These are phyloP conservation scores for Fusarium sp. DNA, from an alignment of 2,329 filamentous ascomycete species.

Conservation along the genomic window DNA sequence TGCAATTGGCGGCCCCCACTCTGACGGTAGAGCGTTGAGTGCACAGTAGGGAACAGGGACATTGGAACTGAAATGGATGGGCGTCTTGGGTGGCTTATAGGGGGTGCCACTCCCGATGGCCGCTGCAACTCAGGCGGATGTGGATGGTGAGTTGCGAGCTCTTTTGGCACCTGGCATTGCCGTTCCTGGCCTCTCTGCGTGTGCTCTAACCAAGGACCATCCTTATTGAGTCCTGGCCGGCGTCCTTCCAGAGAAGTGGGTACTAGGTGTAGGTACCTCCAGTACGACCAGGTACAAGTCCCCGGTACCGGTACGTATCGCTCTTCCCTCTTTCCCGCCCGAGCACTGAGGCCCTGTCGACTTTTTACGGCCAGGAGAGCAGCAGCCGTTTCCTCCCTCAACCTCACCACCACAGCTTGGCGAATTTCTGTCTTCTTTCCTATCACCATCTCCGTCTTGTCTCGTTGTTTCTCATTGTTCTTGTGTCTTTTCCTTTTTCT, in stretches of 20 bases:
- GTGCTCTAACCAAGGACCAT: constrained; percentile 17
- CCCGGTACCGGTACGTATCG: constrained; percentile 29
- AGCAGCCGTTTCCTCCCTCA: constrained; percentile 43
- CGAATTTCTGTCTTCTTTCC: constrained; percentile 37
- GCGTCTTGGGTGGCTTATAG: constrained; percentile 18
- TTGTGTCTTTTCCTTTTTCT: constrained; percentile 44
- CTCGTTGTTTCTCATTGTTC: constrained; percentile 44
- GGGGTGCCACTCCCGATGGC: constrained; percentile 17
- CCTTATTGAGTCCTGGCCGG: constrained; percentile 20
- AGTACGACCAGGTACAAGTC: background rate
- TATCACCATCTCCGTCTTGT: constrained; percentile 43
- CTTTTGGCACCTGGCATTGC: constrained; percentile 2
- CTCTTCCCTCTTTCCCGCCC: constrained; percentile 10
- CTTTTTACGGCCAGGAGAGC: constrained; percentile 36
- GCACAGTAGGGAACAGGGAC: background rate
- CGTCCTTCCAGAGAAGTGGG: constrained; percentile 12
- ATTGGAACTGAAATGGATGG: constrained; percentile 7
- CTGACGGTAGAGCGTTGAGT: constrained; percentile 1
- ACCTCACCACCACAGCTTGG: constrained; percentile 41
- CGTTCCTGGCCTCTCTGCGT: constrained; percentile 1
- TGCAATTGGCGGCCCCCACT: constrained; percentile 13
- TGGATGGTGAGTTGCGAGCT: background rate
- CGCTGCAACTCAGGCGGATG: background rate
- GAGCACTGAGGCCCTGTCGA: constrained; percentile 21
- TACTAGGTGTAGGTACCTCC: constrained; percentile 6